These are phyloP conservation scores for Zymoseptoria brevis DNA, from an alignment of 2,329 filamentous ascomycete species.

Conservation along the genomic window DNA sequence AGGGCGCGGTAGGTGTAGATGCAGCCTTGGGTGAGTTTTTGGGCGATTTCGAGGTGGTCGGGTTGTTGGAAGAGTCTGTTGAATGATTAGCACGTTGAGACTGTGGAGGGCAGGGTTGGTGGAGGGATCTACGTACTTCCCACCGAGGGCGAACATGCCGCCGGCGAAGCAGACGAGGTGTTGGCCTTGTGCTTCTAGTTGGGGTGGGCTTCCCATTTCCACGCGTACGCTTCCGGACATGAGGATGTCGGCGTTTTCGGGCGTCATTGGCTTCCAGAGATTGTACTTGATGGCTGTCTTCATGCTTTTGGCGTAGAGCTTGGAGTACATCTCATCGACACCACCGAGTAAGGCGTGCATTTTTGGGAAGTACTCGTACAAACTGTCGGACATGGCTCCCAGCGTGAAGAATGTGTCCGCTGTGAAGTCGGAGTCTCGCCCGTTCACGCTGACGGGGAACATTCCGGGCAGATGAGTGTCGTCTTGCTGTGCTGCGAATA, in stretches of 20 bases:
- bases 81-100: background rate
- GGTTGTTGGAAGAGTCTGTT: slow-evolving; percentile 43
- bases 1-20: slow-evolving; percentile 55
- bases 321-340: slow-evolving; percentile 38
- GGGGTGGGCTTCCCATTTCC: slow-evolving; percentile 16
- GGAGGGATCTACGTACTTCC: slow-evolving; percentile 30
- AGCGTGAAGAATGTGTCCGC: slow-evolving; percentile 32
- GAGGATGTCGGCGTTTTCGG: slow-evolving; percentile 40
- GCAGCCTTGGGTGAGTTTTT: slow-evolving; percentile 52
- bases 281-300: slow-evolving; percentile 37
- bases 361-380: slow-evolving; percentile 41
- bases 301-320: slow-evolving; percentile 49
- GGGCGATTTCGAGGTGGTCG: slow-evolving; percentile 48
- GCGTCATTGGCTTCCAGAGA: slow-evolving; percentile 44
- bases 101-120: background rate
- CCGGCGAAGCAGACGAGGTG: slow-evolving; percentile 55
- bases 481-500: slow-evolving; percentile 36
- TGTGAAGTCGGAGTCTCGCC: slow-evolving; percentile 34
- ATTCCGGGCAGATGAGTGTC: slow-evolving; percentile 40
- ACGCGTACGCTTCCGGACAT: slow-evolving; percentile 38
- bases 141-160: slow-evolving; percentile 55
- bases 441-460: slow-evolving; percentile 42
- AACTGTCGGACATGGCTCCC: slow-evolving; percentile 30
- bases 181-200: slow-evolving; percentile 45
- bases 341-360: slow-evolving; percentile 43